Base-by-base conservation (phyloP, 1,284 basidiomycete genomes). In the Irpex rosettiformis region DNA sequence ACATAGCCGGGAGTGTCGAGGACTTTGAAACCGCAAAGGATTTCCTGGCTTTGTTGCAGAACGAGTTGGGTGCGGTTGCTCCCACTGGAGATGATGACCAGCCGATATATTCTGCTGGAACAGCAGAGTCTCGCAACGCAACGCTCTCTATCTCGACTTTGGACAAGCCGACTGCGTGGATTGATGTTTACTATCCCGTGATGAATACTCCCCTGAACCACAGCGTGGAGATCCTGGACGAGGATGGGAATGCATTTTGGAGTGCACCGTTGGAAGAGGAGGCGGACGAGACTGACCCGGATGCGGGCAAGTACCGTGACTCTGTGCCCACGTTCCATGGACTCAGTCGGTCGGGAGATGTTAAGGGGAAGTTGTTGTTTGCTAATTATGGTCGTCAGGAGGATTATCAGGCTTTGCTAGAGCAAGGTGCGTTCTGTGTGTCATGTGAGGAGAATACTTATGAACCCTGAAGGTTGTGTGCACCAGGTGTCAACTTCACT, bases 151-250 rank as follows among this genome's bases (percentile, higher is more conserved):
- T 85, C 49, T 77, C 81, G 2, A 76, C 72, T 65, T 70, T 75
- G 45, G 71, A 60, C 40, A 71, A 70, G 33, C 86, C 90, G 0
- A 77, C 75, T 4, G 89, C 90, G 21, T 93, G 91, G 91, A 85
- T 93, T 61, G 88, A 91, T 65, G 77, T 80, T 49, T 95, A 95
- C 73, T 94, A 88, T 70, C 93, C 94, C 0, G 77, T 93, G 37
- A 75, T 95, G 75, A 92, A 94, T 72, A 89, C 84, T 1, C 85
- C 90, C 3, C 75, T 88, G 5, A 81, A 86, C 56, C 81, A 81
- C 57, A 79, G 77, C 57, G 72, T 93, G 1, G 77, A 84, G 56
- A 83, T 93, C 40, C 70, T 91, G 24, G 79, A 74, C 29, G 74
- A 76, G 4, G 75, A 84, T 51, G 85, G 83, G 0, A 67, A 71